phyloP scores from a whole-genome alignment of 208 protist species.

The Tritrichomonas foetus region DNA sequence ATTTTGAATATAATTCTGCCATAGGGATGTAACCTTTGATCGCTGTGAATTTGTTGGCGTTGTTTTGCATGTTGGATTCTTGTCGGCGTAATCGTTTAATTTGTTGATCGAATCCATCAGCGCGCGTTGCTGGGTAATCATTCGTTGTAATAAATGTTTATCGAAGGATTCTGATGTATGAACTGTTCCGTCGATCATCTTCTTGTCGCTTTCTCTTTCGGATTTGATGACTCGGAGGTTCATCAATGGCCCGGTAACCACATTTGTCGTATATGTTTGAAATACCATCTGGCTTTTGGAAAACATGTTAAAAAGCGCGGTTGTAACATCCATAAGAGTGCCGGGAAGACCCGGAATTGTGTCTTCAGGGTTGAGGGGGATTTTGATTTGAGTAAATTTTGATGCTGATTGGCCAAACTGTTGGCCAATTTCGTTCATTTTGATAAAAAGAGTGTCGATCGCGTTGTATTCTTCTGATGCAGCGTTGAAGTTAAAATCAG shows the following conservation, averaged over 20 bases:
- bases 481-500: background rate
- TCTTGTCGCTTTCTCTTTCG: background rate
- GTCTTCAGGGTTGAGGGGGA: background rate
- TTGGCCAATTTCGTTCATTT: too few relatives aligned
- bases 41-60: background rate
- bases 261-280: background rate
- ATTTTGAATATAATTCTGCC: background rate
- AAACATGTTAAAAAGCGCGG: background rate
- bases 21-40: background rate
- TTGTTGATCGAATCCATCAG: background rate
- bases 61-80: background rate
- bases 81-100: background rate
- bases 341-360: background rate
- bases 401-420: too few relatives aligned
- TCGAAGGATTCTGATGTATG: background rate
- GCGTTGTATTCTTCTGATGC: background rate
- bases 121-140: background rate
- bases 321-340: background rate
- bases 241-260: background rate
- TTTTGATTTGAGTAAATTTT: too few relatives aligned
- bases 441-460: background rate
- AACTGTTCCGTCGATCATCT: background rate
- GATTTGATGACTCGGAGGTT: background rate
- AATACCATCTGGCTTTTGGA: background rate
- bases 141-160: background rate